Percentiles rank a stretch among this genome's conserved stretches.
These are phyloP conservation scores for Orbilia ellipsospora DNA, from an alignment of 2,329 filamentous ascomycete genomes.

Conservation along the genomic window DNA sequence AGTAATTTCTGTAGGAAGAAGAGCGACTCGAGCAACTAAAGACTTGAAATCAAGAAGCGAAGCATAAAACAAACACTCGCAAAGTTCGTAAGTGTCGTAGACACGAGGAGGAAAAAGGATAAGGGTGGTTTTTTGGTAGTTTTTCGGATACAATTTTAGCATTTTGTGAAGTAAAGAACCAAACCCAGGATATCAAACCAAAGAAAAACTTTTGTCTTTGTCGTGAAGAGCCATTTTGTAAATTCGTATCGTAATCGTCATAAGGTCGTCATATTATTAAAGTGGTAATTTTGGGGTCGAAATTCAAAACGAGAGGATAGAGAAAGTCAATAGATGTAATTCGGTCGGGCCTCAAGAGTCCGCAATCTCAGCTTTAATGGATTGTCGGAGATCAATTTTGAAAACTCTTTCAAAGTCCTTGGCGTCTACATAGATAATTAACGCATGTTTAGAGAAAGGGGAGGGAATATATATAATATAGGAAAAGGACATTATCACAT, in stretches of 20 bases:
- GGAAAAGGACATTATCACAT: constrained; percentile 4
- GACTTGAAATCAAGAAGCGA: constrained; percentile 49
- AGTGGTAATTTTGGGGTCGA: neutral
- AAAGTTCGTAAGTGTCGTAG: constrained; percentile 47
- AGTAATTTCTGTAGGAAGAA: constrained; percentile 9
- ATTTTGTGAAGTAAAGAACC: constrained; percentile 22
- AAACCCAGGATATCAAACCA: constrained; percentile 37
- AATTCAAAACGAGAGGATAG: constrained; percentile 20
- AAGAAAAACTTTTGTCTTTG: constrained; percentile 47
- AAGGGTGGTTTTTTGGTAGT: constrained; percentile 20
- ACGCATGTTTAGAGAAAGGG: neutral
- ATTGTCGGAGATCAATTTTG: constrained; percentile 53
- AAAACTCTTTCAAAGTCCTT: constrained; percentile 58
- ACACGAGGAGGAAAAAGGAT: constrained; percentile 14
- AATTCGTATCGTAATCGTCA: constrained; percentile 35
- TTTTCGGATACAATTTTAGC: constrained; percentile 19
- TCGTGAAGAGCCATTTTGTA: constrained; percentile 41
- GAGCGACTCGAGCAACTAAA: constrained; percentile 49
- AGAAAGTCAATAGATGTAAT: constrained; percentile 13
- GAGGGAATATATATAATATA: neutral
- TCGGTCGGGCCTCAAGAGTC: constrained; percentile 23
- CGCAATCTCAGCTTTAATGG: constrained; percentile 46
- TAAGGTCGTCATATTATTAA: constrained; percentile 42
- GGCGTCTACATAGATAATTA: constrained; percentile 52
- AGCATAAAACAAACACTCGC: constrained; percentile 49